phyloP scores from a whole-genome alignment of 2,329 filamentous ascomycete species.

The Aureobasidium sp. region DNA sequence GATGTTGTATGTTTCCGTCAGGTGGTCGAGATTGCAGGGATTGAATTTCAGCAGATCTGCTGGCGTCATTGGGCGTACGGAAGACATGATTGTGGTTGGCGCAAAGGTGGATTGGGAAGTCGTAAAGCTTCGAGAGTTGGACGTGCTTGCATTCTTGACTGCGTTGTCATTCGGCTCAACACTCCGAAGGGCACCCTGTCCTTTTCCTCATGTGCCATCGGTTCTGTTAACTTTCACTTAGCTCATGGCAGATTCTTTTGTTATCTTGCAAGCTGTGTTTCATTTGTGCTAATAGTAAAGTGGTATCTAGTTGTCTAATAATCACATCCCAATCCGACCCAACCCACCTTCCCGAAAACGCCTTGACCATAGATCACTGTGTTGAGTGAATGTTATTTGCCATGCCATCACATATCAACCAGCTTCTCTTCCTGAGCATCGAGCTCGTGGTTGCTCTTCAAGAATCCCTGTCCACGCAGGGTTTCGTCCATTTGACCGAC shows the following conservation, averaged over 20 bases:
- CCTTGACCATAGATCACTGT: neutral
- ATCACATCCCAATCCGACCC: neutral
- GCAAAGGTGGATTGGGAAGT: neutral
- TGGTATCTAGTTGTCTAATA: constrained; percentile 8
- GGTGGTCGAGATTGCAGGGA: constrained; percentile 86
- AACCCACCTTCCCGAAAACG: neutral
- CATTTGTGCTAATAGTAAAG: neutral
- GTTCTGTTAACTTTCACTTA: too few relatives aligned
- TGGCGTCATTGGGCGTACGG: constrained; percentile 76
- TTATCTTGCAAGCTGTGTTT: neutral
- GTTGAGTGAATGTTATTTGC: neutral
- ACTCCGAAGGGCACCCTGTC: neutral
- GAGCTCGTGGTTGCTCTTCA: neutral
- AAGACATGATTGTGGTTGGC: constrained; percentile 52
- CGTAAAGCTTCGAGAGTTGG: neutral
- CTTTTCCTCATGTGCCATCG: neutral
- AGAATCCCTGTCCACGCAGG: neutral
- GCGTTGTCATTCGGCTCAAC: neutral
- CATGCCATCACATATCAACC: neutral
- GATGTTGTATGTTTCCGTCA: constrained; percentile 97
- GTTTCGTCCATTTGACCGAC: constrained; percentile 14
- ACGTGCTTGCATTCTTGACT: neutral
- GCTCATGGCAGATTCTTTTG: neutral
- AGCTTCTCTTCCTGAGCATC: neutral
- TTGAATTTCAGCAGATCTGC: constrained; percentile 83